Conservation (phyloP, 164 flowering plant species). For the Umbilicus rupestris region DNA sequence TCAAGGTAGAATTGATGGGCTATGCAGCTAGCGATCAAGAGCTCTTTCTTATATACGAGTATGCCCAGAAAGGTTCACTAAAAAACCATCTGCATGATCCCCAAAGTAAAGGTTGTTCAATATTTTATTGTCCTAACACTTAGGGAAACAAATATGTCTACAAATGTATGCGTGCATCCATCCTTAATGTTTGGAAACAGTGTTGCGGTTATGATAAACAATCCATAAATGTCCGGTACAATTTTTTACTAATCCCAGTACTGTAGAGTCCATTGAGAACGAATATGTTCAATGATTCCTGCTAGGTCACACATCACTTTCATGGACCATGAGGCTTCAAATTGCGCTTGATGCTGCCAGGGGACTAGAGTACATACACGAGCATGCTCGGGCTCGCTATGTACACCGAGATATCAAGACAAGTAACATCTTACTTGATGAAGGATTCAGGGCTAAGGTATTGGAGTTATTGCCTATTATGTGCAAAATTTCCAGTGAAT, state of each 20-base stretch:
- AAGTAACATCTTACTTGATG: slow-evolving; percentile 89
- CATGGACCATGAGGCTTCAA: slow-evolving; percentile 88
- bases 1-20: slow-evolving; percentile 87
- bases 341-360: slow-evolving; percentile 92
- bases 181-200: neutral
- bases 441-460: slow-evolving; percentile 81
- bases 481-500: neutral
- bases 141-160: neutral
- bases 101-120: slow-evolving; percentile 58
- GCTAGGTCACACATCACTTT: slow-evolving; percentile 69
- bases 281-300: neutral
- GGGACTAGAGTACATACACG: slow-evolving; percentile 92
- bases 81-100: slow-evolving; percentile 80
- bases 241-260: neutral
- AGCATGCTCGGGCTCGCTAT: slow-evolving; percentile 87
- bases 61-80: slow-evolving; percentile 83
- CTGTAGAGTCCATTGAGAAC: neutral
- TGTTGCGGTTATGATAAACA: neutral
- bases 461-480: neutral
- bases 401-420: slow-evolving; percentile 94
- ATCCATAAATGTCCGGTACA: neutral
- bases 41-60: slow-evolving; percentile 80
- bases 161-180: neutral
- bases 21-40: slow-evolving; percentile 77
- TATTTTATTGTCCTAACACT: neutral